These are phyloP conservation scores for Lippia alba DNA, from an alignment of 305 asterid genomes.

Conservation along the genomic window DNA sequence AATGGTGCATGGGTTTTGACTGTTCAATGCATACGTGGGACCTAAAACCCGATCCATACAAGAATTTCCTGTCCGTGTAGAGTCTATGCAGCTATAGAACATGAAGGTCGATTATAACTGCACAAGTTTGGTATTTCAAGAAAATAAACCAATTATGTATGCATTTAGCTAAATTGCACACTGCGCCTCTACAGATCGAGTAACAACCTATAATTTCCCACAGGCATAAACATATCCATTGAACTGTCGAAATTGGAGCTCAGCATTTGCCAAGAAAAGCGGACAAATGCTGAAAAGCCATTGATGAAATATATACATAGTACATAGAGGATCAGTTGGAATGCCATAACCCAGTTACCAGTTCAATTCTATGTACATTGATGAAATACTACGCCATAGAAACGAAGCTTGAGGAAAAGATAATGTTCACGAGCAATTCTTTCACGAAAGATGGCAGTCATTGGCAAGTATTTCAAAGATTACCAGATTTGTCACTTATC, in stretches of 20 bases:
- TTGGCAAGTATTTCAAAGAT: constrained; percentile 34
- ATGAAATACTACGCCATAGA: constrained; percentile 19
- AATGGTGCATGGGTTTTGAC: too few relatives aligned
- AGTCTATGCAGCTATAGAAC: too few relatives aligned
- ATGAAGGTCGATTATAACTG: too few relatives aligned
- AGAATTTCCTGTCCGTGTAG: too few relatives aligned
- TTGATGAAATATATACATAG: constrained; percentile 15
- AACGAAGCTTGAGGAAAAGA: constrained; percentile 9
- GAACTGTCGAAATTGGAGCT: background rate
- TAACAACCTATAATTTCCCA: constrained; percentile 1
- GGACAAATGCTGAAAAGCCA: background rate
- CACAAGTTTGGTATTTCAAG: too few relatives aligned
- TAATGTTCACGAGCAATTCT: background rate
- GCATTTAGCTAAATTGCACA: background rate
- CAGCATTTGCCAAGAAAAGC: background rate
- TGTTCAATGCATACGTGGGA: too few relatives aligned
- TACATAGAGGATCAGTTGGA: constrained; percentile 13
- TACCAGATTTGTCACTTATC: constrained; percentile 44
- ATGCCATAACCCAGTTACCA: constrained; percentile 25
- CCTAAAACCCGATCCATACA: too few relatives aligned
- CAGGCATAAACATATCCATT: too few relatives aligned
- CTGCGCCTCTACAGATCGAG: background rate
- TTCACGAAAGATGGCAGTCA: constrained; percentile 20
- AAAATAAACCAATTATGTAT: too few relatives aligned
- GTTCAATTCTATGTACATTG: constrained; percentile 25